Conservation (phyloP, 2,329 filamentous ascomycete species). For the Zymoseptoria brevis region DNA sequence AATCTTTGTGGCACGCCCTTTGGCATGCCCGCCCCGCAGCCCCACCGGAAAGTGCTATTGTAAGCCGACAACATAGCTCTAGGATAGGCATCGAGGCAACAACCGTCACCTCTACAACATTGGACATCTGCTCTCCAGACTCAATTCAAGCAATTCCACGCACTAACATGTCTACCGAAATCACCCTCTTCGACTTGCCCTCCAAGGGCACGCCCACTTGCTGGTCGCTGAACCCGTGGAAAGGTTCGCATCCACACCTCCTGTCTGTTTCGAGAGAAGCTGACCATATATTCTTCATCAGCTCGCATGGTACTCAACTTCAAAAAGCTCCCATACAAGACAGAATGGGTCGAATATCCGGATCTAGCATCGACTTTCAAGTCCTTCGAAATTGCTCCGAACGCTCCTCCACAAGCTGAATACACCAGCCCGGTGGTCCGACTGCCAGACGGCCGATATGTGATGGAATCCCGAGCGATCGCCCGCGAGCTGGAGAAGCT, state of each 20-base stretch:
- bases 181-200: conserved; percentile 57
- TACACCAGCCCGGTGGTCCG: conserved; percentile 50
- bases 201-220: conserved; percentile 41
- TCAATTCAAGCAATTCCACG: background rate
- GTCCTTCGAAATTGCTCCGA: conserved; percentile 44
- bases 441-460: conserved; percentile 48
- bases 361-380: conserved; percentile 50
- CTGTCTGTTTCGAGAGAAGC: background rate
- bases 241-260: conserved; percentile 42
- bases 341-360: conserved; percentile 63
- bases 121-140: background rate
- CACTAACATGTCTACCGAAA: conserved; percentile 26
- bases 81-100: background rate
- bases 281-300: conserved; percentile 27
- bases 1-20: background rate
- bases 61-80: background rate
- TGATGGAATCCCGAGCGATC: conserved; percentile 59
- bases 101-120: background rate
- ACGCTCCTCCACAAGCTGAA: conserved; percentile 31
- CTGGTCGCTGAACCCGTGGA: conserved; percentile 67
- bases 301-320: conserved; percentile 60
- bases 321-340: conserved; percentile 60
- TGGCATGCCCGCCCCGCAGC: background rate
- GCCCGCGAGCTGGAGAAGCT: conserved; percentile 50
- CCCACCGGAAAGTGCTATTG: background rate